Evolutionary conservation across 2,329 filamentous ascomycete genomes (phyloP).

Genomic region (Epichloe aotearoae): DNA sequence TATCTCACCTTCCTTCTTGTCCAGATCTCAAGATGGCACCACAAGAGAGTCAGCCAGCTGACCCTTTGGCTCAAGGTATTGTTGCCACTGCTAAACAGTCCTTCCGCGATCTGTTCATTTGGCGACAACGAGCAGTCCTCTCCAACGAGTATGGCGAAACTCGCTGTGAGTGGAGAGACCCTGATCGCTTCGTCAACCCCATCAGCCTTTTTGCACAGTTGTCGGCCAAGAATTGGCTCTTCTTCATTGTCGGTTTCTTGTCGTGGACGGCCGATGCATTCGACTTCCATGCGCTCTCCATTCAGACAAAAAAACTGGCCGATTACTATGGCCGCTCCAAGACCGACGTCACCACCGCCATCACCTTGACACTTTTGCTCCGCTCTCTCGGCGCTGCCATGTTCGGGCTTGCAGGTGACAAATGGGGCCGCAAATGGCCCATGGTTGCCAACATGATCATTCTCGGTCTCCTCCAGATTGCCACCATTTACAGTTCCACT

Average conservation of each 20-base stretch:
- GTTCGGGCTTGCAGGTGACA: constrained; percentile 68
- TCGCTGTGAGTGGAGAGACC: constrained; percentile 53
- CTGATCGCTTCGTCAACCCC: constrained; percentile 56
- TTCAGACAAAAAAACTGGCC: constrained; percentile 61
- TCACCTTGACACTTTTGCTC: constrained; percentile 62
- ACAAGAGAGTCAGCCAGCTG: constrained; percentile 37
- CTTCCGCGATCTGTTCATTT: constrained; percentile 52
- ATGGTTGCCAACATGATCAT: constrained; percentile 72
- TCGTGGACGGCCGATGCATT: constrained; percentile 77
- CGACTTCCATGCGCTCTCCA: constrained; percentile 69
- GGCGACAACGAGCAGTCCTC: constrained; percentile 60
- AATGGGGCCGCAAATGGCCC: constrained; percentile 71
- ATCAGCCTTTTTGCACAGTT: constrained; percentile 54
- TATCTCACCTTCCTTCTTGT: neutral
- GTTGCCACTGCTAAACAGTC: constrained; percentile 52
- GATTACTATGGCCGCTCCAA: constrained; percentile 35
- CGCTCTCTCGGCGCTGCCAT: constrained; percentile 60
- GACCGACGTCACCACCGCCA: constrained; percentile 60
- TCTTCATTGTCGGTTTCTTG: constrained; percentile 59
- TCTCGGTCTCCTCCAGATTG: constrained; percentile 53
- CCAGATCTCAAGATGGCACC: neutral
- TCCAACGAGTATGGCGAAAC: constrained; percentile 52
- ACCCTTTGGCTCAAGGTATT: constrained; percentile 53
- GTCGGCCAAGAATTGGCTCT: constrained; percentile 54
- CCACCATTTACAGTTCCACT: constrained; percentile 61